These are phyloP conservation scores for Silene latifolia DNA, from an alignment of 148 eudicot genomes.

Conservation along the genomic window DNA sequence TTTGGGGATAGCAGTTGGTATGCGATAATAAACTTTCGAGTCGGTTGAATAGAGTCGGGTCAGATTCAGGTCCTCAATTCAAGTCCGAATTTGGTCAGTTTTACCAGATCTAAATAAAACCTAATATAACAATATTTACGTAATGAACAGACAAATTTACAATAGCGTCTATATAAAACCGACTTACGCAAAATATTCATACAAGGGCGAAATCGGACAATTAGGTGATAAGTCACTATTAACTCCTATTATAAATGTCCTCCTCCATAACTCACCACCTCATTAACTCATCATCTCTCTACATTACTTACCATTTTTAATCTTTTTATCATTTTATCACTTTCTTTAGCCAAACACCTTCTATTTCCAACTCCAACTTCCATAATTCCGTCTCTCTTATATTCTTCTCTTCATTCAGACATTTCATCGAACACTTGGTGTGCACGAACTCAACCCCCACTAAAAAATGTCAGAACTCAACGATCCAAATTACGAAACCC, in stretches of 20 bases:
- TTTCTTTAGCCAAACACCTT: conserved; percentile 10
- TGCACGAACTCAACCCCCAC: not conserved
- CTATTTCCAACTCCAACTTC: not conserved
- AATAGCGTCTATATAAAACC: too few relatives aligned
- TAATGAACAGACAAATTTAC: too few relatives aligned
- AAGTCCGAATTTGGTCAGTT: too few relatives aligned
- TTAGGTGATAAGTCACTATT: conserved; percentile 18
- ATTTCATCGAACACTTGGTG: conserved; percentile 22
- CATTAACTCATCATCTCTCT: not conserved
- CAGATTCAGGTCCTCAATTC: too few relatives aligned
- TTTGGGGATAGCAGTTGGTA: too few relatives aligned
- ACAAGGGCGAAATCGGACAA: conserved; percentile 2
- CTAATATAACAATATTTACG: too few relatives aligned
- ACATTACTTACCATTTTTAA: not conserved
- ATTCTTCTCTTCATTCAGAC: not conserved
- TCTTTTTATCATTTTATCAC: conserved; percentile 20
- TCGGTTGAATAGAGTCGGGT: too few relatives aligned
- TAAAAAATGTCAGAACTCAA: conserved; percentile 12
- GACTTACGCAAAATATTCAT: too few relatives aligned
- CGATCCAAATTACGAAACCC: not conserved
- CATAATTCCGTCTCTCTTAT: not conserved
- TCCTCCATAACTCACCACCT: conserved; percentile 4
- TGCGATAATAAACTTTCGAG: too few relatives aligned
- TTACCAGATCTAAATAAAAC: too few relatives aligned
- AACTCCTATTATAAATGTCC: conserved; percentile 5